Conservation (phyloP, 164 flowering plant species). For the Dillenia turbinata region DNA sequence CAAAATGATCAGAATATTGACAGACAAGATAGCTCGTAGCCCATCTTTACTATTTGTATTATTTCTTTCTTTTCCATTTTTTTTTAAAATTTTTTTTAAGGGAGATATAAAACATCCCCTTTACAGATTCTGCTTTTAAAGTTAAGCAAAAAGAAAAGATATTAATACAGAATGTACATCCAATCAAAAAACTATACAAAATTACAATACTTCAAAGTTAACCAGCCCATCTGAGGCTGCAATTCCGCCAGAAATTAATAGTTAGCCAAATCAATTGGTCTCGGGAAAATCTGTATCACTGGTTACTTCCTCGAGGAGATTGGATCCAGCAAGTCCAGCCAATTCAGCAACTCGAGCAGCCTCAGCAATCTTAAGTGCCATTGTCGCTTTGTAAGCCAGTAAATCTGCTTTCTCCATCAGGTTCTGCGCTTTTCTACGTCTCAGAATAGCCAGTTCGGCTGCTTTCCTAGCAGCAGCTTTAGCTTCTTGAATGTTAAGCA, state of each 20-base stretch:
- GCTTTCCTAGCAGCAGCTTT: slow-evolving; percentile 31
- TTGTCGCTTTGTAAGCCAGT: slow-evolving; percentile 54
- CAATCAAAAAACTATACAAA: slow-evolving; percentile 27
- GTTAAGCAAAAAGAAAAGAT: not conserved
- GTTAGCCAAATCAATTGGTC: slow-evolving; percentile 4
- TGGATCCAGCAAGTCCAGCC: slow-evolving; percentile 16
- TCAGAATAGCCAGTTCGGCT: slow-evolving; percentile 35
- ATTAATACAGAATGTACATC: slow-evolving; percentile 35
- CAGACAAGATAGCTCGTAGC: too few relatives aligned
- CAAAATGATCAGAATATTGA: too few relatives aligned
- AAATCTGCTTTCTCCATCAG: slow-evolving; percentile 72
- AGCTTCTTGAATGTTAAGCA: slow-evolving; percentile 47
- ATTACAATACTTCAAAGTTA: slow-evolving; percentile 16
- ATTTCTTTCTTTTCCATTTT: not conserved
- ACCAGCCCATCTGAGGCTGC: slow-evolving; percentile 13
- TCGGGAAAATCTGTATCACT: not conserved
- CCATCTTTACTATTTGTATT: too few relatives aligned
- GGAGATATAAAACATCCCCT: too few relatives aligned
- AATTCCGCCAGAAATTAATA: slow-evolving; percentile 2
- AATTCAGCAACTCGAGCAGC: slow-evolving; percentile 31
- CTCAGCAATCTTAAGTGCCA: slow-evolving; percentile 68
- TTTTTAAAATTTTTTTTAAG: not conserved
- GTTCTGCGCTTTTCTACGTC: slow-evolving; percentile 62
- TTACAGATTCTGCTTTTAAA: not conserved
- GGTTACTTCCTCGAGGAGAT: slow-evolving; percentile 17